phyloP scores from a whole-genome alignment of 768 basidiomycete species.

The Serpula lacrymans region DNA sequence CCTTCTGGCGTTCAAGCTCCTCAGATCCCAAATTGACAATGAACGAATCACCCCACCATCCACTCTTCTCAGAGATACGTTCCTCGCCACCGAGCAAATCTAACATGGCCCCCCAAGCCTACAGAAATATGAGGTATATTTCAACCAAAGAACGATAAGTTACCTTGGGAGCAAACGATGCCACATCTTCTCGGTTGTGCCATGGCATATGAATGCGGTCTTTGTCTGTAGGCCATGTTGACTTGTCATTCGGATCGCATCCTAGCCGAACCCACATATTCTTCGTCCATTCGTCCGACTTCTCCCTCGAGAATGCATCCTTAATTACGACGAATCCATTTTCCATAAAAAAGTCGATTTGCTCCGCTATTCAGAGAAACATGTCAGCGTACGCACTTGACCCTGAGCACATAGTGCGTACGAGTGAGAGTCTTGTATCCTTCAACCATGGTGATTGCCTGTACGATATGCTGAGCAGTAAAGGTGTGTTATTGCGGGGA shows the following conservation, averaged over 20 bases:
- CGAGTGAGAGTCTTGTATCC: slow-evolving; percentile 39
- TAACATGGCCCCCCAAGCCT: slow-evolving; percentile 60
- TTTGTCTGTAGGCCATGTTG: slow-evolving; percentile 48
- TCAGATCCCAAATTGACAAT: slow-evolving; percentile 59
- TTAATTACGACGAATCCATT: slow-evolving; percentile 54
- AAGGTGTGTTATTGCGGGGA: neutral
- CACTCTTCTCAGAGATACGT: slow-evolving; percentile 46
- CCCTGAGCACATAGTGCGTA: slow-evolving; percentile 17
- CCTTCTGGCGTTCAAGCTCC: slow-evolving; percentile 31
- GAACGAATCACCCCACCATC: slow-evolving; percentile 56
- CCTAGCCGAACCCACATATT: slow-evolving; percentile 54
- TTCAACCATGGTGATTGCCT: slow-evolving; percentile 10
- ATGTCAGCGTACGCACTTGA: neutral
- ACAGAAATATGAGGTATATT: neutral
- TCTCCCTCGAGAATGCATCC: slow-evolving; percentile 49
- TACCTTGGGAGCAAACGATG: slow-evolving; percentile 52
- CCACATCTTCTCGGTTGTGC: slow-evolving; percentile 41
- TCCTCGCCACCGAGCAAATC: slow-evolving; percentile 61
- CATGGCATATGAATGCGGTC: slow-evolving; percentile 54
- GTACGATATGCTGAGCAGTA: neutral
- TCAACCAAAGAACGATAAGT: neutral
- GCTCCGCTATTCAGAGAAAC: slow-evolving; percentile 32
- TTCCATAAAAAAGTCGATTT: slow-evolving; percentile 52
- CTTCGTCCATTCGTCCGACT: slow-evolving; percentile 47
- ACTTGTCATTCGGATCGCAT: slow-evolving; percentile 49